phyloP scores from a whole-genome alignment of 345 rosid species.

The Lepidium africanum region DNA sequence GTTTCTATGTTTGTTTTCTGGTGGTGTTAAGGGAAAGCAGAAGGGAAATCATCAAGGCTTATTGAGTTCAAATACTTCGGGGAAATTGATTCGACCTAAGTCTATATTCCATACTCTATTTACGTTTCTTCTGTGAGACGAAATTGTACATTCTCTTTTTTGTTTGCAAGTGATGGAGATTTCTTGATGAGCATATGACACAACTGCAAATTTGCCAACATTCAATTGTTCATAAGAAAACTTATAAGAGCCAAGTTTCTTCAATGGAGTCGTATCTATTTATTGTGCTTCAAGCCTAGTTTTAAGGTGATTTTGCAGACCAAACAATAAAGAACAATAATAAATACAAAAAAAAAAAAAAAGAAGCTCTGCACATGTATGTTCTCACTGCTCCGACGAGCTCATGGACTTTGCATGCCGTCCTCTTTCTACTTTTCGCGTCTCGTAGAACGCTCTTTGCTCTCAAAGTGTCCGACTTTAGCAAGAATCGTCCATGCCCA shows the following conservation, averaged over 20 bases:
- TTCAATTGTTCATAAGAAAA: slow-evolving; percentile 14
- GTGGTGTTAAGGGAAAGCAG: slow-evolving; percentile 38
- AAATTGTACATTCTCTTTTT: slow-evolving; percentile 19
- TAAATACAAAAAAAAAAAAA: not conserved
- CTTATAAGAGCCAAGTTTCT: slow-evolving; percentile 1
- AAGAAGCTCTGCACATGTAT: slow-evolving; percentile 13
- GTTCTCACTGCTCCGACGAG: slow-evolving; percentile 30
- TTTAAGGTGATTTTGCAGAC: too few species aligned
- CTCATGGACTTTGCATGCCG: slow-evolving; percentile 29
- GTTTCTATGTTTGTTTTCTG: not conserved
- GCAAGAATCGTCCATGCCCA: slow-evolving; percentile 45
- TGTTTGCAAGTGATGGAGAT: slow-evolving; percentile 26
- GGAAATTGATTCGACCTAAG: slow-evolving; percentile 38
- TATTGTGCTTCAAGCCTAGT: too few species aligned
- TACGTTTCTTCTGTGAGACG: slow-evolving; percentile 67
- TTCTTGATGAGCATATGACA: slow-evolving; percentile 36
- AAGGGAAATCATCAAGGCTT: slow-evolving; percentile 41
- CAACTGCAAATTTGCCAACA: slow-evolving; percentile 16
- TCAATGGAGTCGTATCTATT: too few species aligned
- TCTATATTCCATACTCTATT: slow-evolving; percentile 68
- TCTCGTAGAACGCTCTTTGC: slow-evolving; percentile 42
- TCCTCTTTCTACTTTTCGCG: slow-evolving; percentile 30
- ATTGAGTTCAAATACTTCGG: slow-evolving; percentile 28
- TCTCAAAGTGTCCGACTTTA: slow-evolving; percentile 26
- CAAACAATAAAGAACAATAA: too few species aligned